These are phyloP conservation scores for Asterophora lycoperdoides DNA, from an alignment of 768 basidiomycete genomes.

Conservation along the genomic window DNA sequence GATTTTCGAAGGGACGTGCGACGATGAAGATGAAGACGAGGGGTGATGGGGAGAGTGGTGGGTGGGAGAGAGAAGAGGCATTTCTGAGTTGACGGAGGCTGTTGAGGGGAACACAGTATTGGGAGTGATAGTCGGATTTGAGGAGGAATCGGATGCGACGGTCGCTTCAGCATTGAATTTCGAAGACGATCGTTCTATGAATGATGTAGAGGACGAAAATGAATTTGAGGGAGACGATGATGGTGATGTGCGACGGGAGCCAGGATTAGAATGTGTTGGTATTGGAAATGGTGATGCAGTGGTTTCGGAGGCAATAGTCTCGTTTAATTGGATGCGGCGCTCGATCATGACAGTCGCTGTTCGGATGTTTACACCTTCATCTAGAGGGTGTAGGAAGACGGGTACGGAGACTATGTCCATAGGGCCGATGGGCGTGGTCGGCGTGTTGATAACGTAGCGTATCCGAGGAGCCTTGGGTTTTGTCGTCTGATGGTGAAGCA, in stretches of 20 bases:
- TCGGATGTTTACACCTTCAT: constrained; percentile 53
- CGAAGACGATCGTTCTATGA: constrained; percentile 16
- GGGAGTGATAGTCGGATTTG: constrained; percentile 40
- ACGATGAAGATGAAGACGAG: constrained; percentile 18
- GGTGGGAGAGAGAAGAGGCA: constrained; percentile 23
- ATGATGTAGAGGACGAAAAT: constrained; percentile 24
- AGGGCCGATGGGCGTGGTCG: constrained; percentile 62
- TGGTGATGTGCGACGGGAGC: constrained; percentile 17
- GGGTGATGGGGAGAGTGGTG: constrained; percentile 15
- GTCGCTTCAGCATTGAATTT: constrained; percentile 16
- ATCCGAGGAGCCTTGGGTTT: constrained; percentile 57
- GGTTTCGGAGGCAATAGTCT: constrained; percentile 25
- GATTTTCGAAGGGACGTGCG: constrained; percentile 32
- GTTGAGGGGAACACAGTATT: constrained; percentile 30
- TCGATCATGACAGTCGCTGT: constrained; percentile 64
- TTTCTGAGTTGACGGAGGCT: constrained; percentile 26
- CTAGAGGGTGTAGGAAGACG: constrained; percentile 56
- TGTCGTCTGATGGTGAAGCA: constrained; percentile 35
- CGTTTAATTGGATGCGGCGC: constrained; percentile 62
- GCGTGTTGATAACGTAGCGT: constrained; percentile 54
- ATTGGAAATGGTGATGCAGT: constrained; percentile 21
- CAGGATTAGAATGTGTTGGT: constrained; percentile 16
- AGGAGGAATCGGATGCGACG: constrained; percentile 28
- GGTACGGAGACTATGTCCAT: constrained; percentile 67
- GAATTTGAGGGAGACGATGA: constrained; percentile 31